These are phyloP conservation scores for Deuterostichococcus epilithicus DNA, from an alignment of 139 green algal genomes.

Conservation along the genomic window DNA sequence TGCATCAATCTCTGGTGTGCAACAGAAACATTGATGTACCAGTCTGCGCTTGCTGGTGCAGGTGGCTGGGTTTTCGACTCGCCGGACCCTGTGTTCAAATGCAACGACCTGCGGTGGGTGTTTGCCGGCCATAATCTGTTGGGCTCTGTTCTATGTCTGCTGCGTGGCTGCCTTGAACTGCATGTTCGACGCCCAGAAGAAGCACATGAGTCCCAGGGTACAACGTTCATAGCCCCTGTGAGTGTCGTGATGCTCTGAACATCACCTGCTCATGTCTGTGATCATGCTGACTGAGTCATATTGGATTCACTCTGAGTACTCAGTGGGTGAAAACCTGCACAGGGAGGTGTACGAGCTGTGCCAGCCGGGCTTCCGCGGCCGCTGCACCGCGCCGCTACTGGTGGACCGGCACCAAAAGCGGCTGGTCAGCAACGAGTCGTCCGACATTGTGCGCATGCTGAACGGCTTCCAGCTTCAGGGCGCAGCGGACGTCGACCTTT, in stretches of 20 bases:
- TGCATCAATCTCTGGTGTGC: too few species aligned
- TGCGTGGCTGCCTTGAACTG: too few species aligned
- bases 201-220: too few species aligned
- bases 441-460: constrained; percentile 68
- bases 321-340: neutral
- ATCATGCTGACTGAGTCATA: too few species aligned
- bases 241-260: too few species aligned
- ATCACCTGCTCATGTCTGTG: too few species aligned
- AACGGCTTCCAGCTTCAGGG: constrained; percentile 47
- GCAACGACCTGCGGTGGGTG: constrained; percentile 44
- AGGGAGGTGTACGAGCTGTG: constrained; percentile 79
- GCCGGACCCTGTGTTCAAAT: constrained; percentile 46
- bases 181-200: too few species aligned
- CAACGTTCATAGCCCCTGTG: too few species aligned
- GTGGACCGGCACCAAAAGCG: constrained; percentile 52
- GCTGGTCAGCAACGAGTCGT: constrained; percentile 78
- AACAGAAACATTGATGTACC: neutral
- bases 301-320: neutral
- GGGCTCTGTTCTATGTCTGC: too few species aligned
- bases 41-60: neutral
- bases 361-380: constrained; percentile 62
- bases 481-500: constrained; percentile 50
- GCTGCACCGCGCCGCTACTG: constrained; percentile 86
- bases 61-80: constrained; percentile 71
- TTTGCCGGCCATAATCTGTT: neutral